A percentile compares a stretch with the other conserved stretches of the same genome.
Evolutionary conservation across 345 rosid genomes (phyloP).

Genomic region (Adansonia digitata): DNA sequence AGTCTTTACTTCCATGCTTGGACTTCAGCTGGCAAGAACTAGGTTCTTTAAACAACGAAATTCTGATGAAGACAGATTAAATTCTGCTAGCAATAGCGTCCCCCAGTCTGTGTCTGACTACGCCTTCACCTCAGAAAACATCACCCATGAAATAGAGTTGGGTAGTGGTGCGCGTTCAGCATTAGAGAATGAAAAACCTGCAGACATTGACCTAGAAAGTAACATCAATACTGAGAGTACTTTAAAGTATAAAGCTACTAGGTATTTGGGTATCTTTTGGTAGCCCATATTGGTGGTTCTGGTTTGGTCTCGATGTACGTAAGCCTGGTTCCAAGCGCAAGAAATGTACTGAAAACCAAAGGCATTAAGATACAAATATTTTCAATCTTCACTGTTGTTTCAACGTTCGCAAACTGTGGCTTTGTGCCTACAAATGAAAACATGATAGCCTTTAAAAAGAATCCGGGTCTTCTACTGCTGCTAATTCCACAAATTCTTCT

Average conservation of each 20-base stretch:
- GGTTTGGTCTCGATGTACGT: constrained; percentile 25
- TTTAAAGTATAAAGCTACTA: constrained; percentile 13
- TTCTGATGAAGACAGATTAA: too few relatives aligned
- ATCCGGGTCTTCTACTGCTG: constrained; percentile 34
- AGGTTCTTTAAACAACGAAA: neutral
- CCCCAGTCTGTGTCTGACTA: too few relatives aligned
- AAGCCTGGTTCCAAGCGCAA: constrained; percentile 24
- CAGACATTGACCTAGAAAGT: constrained; percentile 5
- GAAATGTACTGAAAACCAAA: constrained; percentile 31
- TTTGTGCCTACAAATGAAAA: constrained; percentile 56
- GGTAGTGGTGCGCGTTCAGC: neutral
- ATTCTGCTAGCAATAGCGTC: too few relatives aligned
- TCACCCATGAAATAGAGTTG: constrained; percentile 5
- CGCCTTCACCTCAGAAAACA: neutral
- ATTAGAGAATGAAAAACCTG: neutral
- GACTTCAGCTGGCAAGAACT: constrained; percentile 14
- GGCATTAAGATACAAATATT: constrained; percentile 30
- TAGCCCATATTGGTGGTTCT: constrained; percentile 21
- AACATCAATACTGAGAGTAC: neutral
- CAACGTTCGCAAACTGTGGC: constrained; percentile 44
- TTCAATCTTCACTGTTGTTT: constrained; percentile 36
- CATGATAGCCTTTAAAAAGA: constrained; percentile 37
- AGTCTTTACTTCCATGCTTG: constrained; percentile 44
- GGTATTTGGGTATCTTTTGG: constrained; percentile 28
- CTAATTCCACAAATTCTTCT: constrained; percentile 37